phyloP scores from a whole-genome alignment of 495 filamentous ascomycete genomes.

The Tuber brumale region DNA sequence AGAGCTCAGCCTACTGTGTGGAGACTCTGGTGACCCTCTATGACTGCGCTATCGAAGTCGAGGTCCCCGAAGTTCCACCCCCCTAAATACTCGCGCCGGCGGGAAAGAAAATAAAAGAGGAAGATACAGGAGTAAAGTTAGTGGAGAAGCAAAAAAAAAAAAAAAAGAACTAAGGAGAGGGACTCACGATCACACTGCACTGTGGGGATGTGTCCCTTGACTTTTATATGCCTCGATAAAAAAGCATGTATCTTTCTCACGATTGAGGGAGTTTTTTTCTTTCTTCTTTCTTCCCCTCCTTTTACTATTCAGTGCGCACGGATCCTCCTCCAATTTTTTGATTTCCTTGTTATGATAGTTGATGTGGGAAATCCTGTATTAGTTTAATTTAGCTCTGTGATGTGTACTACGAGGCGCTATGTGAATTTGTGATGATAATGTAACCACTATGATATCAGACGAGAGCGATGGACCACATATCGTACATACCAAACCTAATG shows the following conservation, averaged over 20 bases:
- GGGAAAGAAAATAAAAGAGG: neutral
- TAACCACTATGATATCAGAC: neutral
- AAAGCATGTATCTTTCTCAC: neutral
- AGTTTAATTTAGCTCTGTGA: neutral
- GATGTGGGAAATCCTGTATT: neutral
- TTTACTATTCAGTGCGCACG: neutral
- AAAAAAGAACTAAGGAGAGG: neutral
- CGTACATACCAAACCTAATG: too few species aligned
- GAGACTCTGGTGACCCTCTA: slow-evolving; percentile 27
- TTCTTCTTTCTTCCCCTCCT: neutral
- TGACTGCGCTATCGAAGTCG: slow-evolving; percentile 14
- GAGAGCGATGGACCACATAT: neutral
- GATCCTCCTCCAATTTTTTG: neutral
- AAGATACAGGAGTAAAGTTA: neutral
- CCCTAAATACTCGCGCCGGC: neutral
- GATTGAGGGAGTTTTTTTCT: neutral
- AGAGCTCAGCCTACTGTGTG: slow-evolving; percentile 26
- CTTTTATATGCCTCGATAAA: neutral
- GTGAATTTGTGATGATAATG: neutral
- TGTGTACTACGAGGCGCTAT: neutral
- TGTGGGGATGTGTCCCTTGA: neutral
- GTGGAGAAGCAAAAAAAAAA: neutral
- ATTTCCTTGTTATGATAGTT: neutral
- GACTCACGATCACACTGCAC: slow-evolving; percentile 1
- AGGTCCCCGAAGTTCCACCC: slow-evolving; percentile 9